Evolutionary conservation across 1,284 basidiomycete species (phyloP), one percentile per base, ranked within the genome.

Genomic region (Trametes polyzona): DNA sequence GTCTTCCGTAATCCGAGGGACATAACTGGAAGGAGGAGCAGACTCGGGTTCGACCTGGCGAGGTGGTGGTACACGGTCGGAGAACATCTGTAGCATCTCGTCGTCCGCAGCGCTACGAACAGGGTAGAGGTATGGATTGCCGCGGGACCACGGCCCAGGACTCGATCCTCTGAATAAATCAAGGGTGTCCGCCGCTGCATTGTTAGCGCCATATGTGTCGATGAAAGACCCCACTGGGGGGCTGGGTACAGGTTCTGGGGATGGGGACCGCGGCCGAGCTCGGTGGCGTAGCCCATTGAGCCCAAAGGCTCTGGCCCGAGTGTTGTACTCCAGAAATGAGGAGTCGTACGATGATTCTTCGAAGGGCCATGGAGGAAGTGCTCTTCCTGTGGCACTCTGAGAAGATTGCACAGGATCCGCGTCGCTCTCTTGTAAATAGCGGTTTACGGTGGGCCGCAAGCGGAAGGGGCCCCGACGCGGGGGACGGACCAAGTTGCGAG

Each of bases 281-380:
- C 61, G 50, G 19, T 56, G 61, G 8, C 58, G 55, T 17, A 63
- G 24, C 6, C 42, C 47, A 16, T 26, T 49, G 36, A 63, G 47
- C 8, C 26, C 48, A 3, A 43, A 8, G 0, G 55, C 46, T 10
- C 61, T 36, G 1, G 50, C 56, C 19, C 50, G 52, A 17, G 49
- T 58, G 26, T 42, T 53, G 2, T 41, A 40, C 23, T 63, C 61
- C 9, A 58, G n/a, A 4, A 14, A 29, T 17, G 41, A 11, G 43
- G 27, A 14, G 16, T 16, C 33, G 4, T 37, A 16, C 14, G 30
- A 30, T 11, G 30, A 24, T 27, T 32, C 19, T 9, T 46, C 43
- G 9, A 12, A 10, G 10, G 16, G 29, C 3, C 14, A 17, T 16
- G 21, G 30, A 35, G 32, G n/a, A 24, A 32, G 30, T n/a, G n/a